Evolutionary conservation across 2,329 filamentous ascomycete species (phyloP).

Genomic region (Pyricularia sp.): DNA sequence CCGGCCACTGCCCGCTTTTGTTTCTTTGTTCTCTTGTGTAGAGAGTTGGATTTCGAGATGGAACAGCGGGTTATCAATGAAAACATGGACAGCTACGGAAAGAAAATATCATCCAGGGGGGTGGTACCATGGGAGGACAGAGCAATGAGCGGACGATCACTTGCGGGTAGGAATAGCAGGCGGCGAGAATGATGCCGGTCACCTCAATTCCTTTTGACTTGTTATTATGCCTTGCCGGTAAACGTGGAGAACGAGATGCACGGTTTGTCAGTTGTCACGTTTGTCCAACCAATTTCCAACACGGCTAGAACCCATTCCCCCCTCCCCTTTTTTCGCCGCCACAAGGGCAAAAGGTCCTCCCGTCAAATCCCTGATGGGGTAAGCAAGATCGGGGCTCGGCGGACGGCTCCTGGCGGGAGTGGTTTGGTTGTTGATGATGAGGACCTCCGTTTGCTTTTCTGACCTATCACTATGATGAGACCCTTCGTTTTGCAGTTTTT

Average conservation of each 20-base stretch:
- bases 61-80: too few species aligned
- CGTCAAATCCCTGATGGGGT: neutral
- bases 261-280: neutral
- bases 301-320: neutral
- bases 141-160: neutral
- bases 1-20: neutral
- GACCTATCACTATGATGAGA: neutral
- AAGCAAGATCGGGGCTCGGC: neutral
- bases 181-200: neutral
- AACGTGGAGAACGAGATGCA: neutral
- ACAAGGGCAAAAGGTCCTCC: neutral
- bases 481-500: too few species aligned
- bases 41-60: too few species aligned
- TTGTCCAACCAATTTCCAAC: neutral
- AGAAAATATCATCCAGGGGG: too few species aligned
- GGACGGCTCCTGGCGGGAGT: neutral
- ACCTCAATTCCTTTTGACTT: neutral
- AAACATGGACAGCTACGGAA: too few species aligned
- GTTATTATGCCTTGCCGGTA: neutral
- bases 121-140: too few species aligned
- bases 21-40: neutral
- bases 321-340: neutral
- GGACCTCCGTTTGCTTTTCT: neutral
- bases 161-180: too few species aligned
- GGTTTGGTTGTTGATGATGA: neutral